Base-by-base conservation (phyloP, 1,284 basidiomycete species). In the Lentinula novae-zelandiae region DNA sequence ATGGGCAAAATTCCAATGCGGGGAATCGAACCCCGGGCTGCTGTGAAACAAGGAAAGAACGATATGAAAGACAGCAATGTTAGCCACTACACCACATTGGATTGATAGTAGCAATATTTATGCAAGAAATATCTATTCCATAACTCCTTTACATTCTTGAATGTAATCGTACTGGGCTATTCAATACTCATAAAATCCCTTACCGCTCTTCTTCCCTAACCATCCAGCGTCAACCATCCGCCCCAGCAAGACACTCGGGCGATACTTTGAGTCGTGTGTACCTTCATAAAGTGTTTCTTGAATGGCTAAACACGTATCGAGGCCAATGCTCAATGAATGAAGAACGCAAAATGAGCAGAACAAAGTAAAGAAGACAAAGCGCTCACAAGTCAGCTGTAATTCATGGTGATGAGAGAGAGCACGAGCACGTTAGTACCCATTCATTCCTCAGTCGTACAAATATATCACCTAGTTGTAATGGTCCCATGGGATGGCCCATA, bases 401-500 rank as follows among this genome's bases (percentile, higher is more conserved):
- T 58, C 58, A 63, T 58, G 0, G 27, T 27, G 27, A 44, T 22
- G 36, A 60, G 10, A 53, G 10, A 27, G 38, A 31, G 40, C 49
- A 40, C 54, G 33, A 44, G 52, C 31, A 48, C 15, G 38, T 20
- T 36, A 58, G 44, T n/a, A n/a, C 51, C 44, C 27, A 27, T 27
- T 27, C 27, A 27, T 27, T 0, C 0, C 3, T 49, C n/a, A 17
- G 20, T 17, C 17, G 38, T 12, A 40, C 31, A 39, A 51, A 49
- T 27, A 13, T 46, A 64, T 61, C 63, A 85, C 88, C 89, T 42
- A 95, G 82, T 64, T 93, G 89, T 13, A 95, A 76, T 2, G 93
- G 93, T 13, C 96, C 96, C 93, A 97, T 97, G 1, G 95, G 95
- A 70, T 98, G 95, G 64, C 89, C 91, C 94, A 97, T 98, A 53